Evolutionary conservation across 2,329 filamentous ascomycete species (phyloP).

Genomic region (Celoporthe dispersa): DNA sequence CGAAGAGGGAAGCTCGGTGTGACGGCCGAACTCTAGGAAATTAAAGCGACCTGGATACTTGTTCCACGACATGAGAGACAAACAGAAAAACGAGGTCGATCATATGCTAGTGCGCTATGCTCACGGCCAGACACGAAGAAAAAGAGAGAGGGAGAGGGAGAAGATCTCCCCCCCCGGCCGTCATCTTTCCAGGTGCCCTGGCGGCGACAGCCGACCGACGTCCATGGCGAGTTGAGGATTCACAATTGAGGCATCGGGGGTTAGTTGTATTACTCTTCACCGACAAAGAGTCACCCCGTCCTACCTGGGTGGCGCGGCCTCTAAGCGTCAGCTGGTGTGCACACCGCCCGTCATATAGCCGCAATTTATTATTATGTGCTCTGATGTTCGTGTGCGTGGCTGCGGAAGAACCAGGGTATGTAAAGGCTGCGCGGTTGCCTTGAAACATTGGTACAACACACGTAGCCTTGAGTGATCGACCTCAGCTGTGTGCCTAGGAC

Average conservation of each 20-base stretch:
- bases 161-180: not conserved
- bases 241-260: not conserved
- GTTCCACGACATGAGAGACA: not conserved
- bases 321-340: not conserved
- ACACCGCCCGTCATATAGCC: not conserved
- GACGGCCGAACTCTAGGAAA: no score
- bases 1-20: slow-evolving; percentile 5
- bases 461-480: no score
- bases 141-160: no score
- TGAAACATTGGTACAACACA: not conserved
- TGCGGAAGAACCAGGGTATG: not conserved
- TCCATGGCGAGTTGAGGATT: not conserved
- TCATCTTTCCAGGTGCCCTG: not conserved
- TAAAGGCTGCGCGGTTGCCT: not conserved
- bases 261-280: not conserved
- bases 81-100: not conserved
- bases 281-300: not conserved
- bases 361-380: slow-evolving; percentile 6
- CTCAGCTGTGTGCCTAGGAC: not conserved
- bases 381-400: not conserved
- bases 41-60: not conserved
- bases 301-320: not conserved
- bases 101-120: not conserved
- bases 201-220: not conserved
- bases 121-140: not conserved